Conservation (phyloP, 2,329 filamentous ascomycete species). For the Lachnellula arida region DNA sequence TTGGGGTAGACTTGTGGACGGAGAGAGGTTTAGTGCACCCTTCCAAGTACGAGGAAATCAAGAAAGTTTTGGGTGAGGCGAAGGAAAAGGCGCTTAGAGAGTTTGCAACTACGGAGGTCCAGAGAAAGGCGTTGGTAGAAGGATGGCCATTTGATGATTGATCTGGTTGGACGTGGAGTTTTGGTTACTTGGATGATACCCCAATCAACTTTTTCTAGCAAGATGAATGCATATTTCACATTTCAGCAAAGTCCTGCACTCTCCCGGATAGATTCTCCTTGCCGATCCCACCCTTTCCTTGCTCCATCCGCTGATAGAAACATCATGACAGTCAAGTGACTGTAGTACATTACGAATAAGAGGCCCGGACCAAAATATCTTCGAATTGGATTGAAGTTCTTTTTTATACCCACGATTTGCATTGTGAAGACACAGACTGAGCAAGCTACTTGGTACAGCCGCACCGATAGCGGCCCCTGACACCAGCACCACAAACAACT, state of each 20-base stretch:
- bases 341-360: too few species aligned
- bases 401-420: too few species aligned
- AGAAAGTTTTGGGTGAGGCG: background rate
- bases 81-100: background rate
- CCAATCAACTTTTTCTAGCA: background rate
- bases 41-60: background rate
- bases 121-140: background rate
- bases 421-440: too few species aligned
- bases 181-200: background rate
- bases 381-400: too few species aligned
- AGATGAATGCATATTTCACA: background rate
- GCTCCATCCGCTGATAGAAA: too few species aligned
- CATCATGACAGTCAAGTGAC: too few species aligned
- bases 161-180: background rate
- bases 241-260: background rate
- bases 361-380: too few species aligned
- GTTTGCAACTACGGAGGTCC: background rate
- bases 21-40: background rate
- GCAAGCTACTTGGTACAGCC: too few species aligned
- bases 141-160: background rate
- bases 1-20: too few species aligned
- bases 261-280: background rate
- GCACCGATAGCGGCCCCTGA: too few species aligned
- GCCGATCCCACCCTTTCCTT: background rate
- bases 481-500: too few species aligned